phyloP scores from a whole-genome alignment of 371 early-diverging fungal genomes.

The Actinomucor elegans region DNA sequence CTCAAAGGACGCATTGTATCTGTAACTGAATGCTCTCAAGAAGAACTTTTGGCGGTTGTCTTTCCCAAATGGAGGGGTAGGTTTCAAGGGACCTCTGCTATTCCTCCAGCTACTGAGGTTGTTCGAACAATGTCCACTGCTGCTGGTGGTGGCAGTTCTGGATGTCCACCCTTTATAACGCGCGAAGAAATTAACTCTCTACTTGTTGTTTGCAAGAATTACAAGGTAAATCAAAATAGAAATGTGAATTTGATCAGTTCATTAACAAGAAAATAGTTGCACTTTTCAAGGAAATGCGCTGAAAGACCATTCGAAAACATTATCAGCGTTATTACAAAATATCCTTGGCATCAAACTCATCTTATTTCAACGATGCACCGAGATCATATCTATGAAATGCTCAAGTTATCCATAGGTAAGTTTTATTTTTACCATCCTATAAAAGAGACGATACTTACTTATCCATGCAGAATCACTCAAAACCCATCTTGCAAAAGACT shows the following conservation, averaged over 20 bases:
- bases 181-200: conserved; percentile 75
- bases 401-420: conserved; percentile 56
- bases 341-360: conserved; percentile 73
- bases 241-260: neutral
- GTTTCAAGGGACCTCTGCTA: conserved; percentile 48
- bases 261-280: conserved; percentile 56
- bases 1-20: conserved; percentile 69
- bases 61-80: conserved; percentile 72
- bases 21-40: conserved; percentile 62
- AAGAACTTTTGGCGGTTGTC: conserved; percentile 61
- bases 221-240: conserved; percentile 52
- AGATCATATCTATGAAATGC: conserved; percentile 77
- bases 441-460: neutral
- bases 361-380: conserved; percentile 67
- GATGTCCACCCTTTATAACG: conserved; percentile 63
- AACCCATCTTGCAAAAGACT: conserved; percentile 60
- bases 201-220: conserved; percentile 70
- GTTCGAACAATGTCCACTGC: conserved; percentile 47
- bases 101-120: conserved; percentile 33
- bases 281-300: conserved; percentile 77
- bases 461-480: conserved; percentile 56
- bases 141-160: conserved; percentile 32
- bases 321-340: conserved; percentile 68
- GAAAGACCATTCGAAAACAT: conserved; percentile 82
- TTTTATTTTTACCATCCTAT: too few species aligned